Evolutionary conservation across 148 eudicot species (phyloP).

Genomic region (Silene latifolia): DNA sequence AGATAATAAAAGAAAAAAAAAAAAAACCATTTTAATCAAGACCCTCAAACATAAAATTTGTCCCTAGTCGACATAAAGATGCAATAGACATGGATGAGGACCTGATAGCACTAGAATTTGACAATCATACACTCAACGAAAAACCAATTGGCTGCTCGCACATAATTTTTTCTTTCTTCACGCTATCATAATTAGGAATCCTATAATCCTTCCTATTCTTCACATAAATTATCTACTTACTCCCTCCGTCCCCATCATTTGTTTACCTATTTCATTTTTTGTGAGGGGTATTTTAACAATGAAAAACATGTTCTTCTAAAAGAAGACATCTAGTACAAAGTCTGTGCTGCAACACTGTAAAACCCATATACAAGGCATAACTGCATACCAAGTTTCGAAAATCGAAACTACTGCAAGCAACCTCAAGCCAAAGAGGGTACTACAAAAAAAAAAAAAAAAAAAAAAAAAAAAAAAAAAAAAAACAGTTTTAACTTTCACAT

Average conservation of each 20-base stretch:
- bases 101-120: not conserved
- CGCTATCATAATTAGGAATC: too few species aligned
- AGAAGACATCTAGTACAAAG: too few species aligned
- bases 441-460: not conserved
- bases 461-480: too few species aligned
- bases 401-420: not conserved
- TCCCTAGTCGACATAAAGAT: not conserved
- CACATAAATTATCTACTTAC: too few species aligned
- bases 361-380: not conserved
- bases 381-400: not conserved
- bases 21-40: not conserved
- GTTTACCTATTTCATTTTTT: too few species aligned
- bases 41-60: not conserved
- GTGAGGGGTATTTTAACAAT: too few species aligned
- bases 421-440: not conserved
- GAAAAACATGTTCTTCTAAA: too few species aligned
- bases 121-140: not conserved
- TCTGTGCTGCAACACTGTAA: not conserved
- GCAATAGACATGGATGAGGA: not conserved
- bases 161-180: too few species aligned
- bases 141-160: constrained; percentile 1
- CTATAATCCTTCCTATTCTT: too few species aligned
- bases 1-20: too few species aligned
- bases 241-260: too few species aligned
- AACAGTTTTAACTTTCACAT: too few species aligned